Evolutionary conservation across 2,329 filamentous ascomycete species (phyloP), one percentile per base, ranked within the genome.

Genomic region (Didymellaceae sp.): DNA sequence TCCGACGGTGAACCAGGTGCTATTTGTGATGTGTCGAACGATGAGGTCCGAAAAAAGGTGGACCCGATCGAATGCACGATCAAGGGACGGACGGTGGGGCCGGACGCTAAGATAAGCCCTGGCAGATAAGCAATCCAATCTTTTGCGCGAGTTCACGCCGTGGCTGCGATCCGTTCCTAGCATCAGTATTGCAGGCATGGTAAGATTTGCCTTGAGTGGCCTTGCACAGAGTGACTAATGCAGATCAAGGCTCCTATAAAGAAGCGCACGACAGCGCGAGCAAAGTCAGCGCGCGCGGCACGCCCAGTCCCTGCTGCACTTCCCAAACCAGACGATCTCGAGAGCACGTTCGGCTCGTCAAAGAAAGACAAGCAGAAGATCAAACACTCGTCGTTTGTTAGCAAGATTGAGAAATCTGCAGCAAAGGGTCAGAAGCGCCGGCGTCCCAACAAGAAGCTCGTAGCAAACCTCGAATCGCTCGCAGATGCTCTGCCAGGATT

Each of bases 361-460:
- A 97, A 97, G 75, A 86, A 84, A 68, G 90, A 95, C 77, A 96
- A 93, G 78, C 88, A 87, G 18, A 77, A 81, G 25, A 90, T 95
- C 63, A 92, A 91, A 69, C 90, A 90, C 78, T 88, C 88, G 0
- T 77, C 86, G 11, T 91, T 97, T 58, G 79, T 96, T 21, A 87
- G 85, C 16, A 88, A 86, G 57, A 88, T 96, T 63, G 78, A 86
- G 59, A 90, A 91, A 59, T 75, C 79, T 6, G 62, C 74, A 44
- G 71, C 72, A 45, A 85, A 81, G 67, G 72, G 80, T 7, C 77
- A 80, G n/a, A 87, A 87, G 71, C 82, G 86, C 6, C 80, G 89
- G 58, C 76, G 87, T 4, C 86, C 89, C 0, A 82, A 80, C 54
- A 92, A 91, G 73, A 94, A 95, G 73, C 84, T 96, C 33, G 83